phyloP scores from a whole-genome alignment of 176 grass and related monocot species.

The Oryza glaberrima region DNA sequence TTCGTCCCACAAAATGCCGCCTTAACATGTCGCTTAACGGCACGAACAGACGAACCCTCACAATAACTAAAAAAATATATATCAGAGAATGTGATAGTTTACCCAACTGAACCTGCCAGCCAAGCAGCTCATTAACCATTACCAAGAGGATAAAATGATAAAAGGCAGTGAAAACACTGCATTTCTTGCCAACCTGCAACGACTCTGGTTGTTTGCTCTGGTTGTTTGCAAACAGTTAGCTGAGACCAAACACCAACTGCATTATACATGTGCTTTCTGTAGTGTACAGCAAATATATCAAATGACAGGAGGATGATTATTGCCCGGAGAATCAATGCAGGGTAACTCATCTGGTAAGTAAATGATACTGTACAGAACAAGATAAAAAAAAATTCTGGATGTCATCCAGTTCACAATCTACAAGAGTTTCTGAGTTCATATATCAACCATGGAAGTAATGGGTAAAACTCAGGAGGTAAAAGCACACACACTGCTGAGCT shows the following conservation, averaged over 20 bases:
- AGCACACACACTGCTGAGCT: constrained; percentile 50
- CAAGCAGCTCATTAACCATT: not conserved
- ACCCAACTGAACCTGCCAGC: constrained; percentile 30
- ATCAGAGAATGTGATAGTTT: not conserved
- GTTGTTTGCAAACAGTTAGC: not conserved
- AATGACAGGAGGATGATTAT: not conserved
- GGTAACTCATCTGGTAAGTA: not conserved
- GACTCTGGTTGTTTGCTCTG: not conserved
- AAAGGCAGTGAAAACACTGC: not conserved
- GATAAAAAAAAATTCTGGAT: constrained; percentile 7
- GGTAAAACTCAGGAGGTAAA: constrained; percentile 55
- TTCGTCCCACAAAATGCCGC: constrained; percentile 17
- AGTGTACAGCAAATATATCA: not conserved
- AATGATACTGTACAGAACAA: constrained; percentile 39
- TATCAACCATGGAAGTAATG: constrained; percentile 59
- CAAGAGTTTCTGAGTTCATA: constrained; percentile 59
- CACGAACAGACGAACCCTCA: not conserved
- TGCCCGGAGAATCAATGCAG: not conserved
- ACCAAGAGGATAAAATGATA: not conserved
- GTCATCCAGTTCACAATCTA: constrained; percentile 42
- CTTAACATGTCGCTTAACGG: constrained; percentile 34
- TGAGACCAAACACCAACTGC: not conserved
- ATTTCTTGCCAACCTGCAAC: constrained; percentile 23
- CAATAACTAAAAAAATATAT: not conserved
- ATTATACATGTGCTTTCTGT: not conserved